These are phyloP conservation scores for Yarrowia divulgata DNA, from an alignment of 805 yeast species.

Conservation along the genomic window DNA sequence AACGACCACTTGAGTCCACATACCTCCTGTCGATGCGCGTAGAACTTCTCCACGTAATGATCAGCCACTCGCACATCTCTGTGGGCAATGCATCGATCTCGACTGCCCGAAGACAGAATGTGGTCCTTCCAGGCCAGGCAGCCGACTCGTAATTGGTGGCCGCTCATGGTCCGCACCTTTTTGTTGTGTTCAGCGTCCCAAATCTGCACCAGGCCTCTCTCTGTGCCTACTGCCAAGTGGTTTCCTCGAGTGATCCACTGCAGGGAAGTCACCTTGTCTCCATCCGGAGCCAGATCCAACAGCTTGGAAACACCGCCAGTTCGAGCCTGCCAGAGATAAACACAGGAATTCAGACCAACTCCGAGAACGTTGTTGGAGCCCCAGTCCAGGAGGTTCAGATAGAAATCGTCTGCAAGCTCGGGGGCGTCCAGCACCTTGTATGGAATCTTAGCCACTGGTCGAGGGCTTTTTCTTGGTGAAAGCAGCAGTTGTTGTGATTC, in stretches of 20 bases:
- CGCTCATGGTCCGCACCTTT: constrained; percentile 89
- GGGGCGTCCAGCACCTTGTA: constrained; percentile 96
- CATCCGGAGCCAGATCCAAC: constrained; percentile 67
- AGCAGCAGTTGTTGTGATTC: constrained; percentile 82
- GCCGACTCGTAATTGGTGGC: constrained; percentile 84
- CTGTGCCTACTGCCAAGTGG: constrained; percentile 91
- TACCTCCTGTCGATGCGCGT: constrained; percentile 88
- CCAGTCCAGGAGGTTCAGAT: constrained; percentile 93
- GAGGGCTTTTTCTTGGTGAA: constrained; percentile 79
- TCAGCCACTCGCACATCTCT: constrained; percentile 90
- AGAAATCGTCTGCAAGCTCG: constrained; percentile 90
- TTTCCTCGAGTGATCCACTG: constrained; percentile 96
- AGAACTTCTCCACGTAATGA: constrained; percentile 75
- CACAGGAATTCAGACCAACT: constrained; percentile 87
- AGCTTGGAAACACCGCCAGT: constrained; percentile 83
- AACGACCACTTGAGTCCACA: constrained; percentile 96
- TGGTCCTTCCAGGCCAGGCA: constrained; percentile 95
- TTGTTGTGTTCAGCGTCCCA: constrained; percentile 89
- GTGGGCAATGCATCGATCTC: constrained; percentile 84
- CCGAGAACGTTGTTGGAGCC: constrained; percentile 87
- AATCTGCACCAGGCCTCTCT: constrained; percentile 85
- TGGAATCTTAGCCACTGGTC: constrained; percentile 85
- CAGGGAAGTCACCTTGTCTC: constrained; percentile 79
- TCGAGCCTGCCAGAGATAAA: constrained; percentile 88
- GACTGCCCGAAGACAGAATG: constrained; percentile 82